Base-by-base conservation (phyloP, 768 basidiomycete genomes). In the Agaricus sinodeliciosus region DNA sequence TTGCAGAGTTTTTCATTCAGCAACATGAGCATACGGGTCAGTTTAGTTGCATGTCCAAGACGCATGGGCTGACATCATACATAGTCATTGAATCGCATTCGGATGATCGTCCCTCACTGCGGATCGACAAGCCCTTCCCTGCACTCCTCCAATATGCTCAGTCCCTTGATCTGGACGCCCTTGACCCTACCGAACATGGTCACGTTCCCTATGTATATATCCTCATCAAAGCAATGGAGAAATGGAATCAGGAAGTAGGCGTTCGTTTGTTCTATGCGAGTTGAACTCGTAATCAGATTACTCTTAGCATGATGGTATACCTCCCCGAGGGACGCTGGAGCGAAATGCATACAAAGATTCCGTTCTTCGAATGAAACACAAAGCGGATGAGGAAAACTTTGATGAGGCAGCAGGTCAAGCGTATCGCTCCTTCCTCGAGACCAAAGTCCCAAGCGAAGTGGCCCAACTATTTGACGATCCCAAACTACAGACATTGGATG, bases 341-440 rank as follows among this genome's bases (percentile, higher is more conserved):
- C 82, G 87, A 61, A 77, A 85, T 56, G 82, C 77, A 26, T 95
- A 97, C 76, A 93, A 94, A 63, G 69, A 77, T 31, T 51, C 49
- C 2, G 69, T 98, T 41, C 67, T 73, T n/a, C 70, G 70, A 1
- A 79, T 85, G 74, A 83, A 84, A 60, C 63, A 78, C 53, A 92
- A 91, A 61, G 59, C 69, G 0, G 96, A 99, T 63, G 93, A 98
- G 63, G 96, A 99, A 73, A 99, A 98, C 69, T 94, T 94, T 63
- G 95, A 96, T 55, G 95, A 98, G 67, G 95, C 94, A 2, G 80
- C 87, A 61, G 76, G 86, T 6, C 90, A 96, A 64, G 90, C 88
- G 0, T 94, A 90, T 66, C 82, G 89, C 25, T 80, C 80, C 50
- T 94, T 84, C 84, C 80, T 80, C 8, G 60, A 68, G 9, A 75